Evolutionary conservation across 352 stramenopile genomes (phyloP).

Genomic region (Globisporangium perplexum): DNA sequence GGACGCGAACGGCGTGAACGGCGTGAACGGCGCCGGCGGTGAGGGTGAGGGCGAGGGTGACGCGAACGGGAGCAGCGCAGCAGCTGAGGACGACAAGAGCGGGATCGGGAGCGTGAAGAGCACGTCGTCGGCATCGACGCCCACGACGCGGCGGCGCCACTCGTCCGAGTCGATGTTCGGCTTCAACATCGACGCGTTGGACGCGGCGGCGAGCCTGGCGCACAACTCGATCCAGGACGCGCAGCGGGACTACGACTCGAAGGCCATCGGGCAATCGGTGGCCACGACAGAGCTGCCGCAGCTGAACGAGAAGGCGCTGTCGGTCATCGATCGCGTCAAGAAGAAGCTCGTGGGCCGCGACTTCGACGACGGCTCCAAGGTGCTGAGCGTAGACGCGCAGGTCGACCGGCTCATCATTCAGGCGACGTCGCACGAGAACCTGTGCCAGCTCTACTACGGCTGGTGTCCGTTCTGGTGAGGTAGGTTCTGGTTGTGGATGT

Average conservation of each 20-base stretch:
- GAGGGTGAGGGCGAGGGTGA: conserved; percentile 3
- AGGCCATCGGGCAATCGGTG: conserved; percentile 48
- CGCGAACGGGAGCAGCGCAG: background rate
- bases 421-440: conserved; percentile 98
- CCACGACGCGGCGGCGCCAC: conserved; percentile 44
- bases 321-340: conserved; percentile 97
- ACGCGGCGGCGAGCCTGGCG: conserved; percentile 37
- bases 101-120: conserved; percentile 49
- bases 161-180: conserved; percentile 63
- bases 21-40: too few relatives aligned
- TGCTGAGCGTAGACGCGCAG: conserved; percentile 87
- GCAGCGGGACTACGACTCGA: conserved; percentile 47
- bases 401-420: conserved; percentile 98
- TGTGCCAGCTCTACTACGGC: conserved; percentile 98
- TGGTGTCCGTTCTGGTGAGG: conserved; percentile 92
- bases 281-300: conserved; percentile 63
- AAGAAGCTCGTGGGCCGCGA: conserved; percentile 99
- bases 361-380: conserved; percentile 88
- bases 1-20: conserved; percentile 9
- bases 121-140: conserved; percentile 29
- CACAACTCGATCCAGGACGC: conserved; percentile 63
- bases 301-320: conserved; percentile 90
- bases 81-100: conserved; percentile 26
- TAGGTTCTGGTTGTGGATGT: background rate
- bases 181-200: conserved; percentile 57